These are phyloP conservation scores for Rhododendron mucronatum DNA, from an alignment of 148 eudicot genomes.

Conservation along the genomic window DNA sequence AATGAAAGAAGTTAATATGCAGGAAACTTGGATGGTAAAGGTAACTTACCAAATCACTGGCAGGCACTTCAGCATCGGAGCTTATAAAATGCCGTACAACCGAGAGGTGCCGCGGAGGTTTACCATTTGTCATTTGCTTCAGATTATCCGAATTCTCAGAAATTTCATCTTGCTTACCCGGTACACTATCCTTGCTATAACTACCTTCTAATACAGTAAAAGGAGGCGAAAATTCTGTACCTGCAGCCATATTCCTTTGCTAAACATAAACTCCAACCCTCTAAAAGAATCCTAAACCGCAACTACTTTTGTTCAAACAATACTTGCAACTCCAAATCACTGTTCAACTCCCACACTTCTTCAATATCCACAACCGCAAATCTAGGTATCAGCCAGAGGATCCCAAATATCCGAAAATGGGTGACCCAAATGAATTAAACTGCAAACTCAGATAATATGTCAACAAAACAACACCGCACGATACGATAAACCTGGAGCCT, in stretches of 20 bases:
- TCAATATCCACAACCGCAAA: not conserved
- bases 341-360: not conserved
- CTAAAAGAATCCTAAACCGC: not conserved
- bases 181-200: slow-evolving; percentile 28
- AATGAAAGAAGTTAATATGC: not conserved
- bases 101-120: slow-evolving; percentile 66
- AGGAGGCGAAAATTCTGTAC: slow-evolving; percentile 56
- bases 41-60: slow-evolving; percentile 42
- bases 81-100: slow-evolving; percentile 55
- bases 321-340: not conserved
- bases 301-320: not conserved
- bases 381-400: not conserved
- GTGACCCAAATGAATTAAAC: not conserved
- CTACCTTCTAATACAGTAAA: slow-evolving; percentile 40
- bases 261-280: slow-evolving; percentile 26
- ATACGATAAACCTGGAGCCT: not conserved
- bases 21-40: not conserved
- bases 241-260: slow-evolving; percentile 58
- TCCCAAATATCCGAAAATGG: not conserved
- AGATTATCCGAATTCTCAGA: slow-evolving; percentile 33
- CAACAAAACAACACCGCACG: not conserved
- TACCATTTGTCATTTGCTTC: slow-evolving; percentile 46
- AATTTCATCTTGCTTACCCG: slow-evolving; percentile 31
- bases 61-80: slow-evolving; percentile 29
- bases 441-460: not conserved